Percentiles rank a stretch among this genome's conserved stretches.
Conservation (phyloP, 768 basidiomycete genomes). For the Termitomyces sp. region DNA sequence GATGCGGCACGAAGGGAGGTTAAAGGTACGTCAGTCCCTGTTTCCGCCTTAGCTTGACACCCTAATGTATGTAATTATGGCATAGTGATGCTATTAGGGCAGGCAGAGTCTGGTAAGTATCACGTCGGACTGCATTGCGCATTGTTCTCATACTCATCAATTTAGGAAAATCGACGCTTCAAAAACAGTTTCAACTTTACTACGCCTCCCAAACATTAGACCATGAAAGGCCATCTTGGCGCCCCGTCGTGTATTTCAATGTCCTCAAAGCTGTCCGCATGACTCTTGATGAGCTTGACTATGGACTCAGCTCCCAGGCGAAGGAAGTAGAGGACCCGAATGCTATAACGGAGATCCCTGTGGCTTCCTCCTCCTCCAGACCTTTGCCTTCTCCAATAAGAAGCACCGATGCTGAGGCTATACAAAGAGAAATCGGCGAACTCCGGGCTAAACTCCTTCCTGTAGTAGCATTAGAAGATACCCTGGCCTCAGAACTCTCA, state of each 20-base stretch:
- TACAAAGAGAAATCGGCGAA: conserved; percentile 39
- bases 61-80: not conserved
- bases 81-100: conserved; percentile 71
- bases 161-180: conserved; percentile 77
- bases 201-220: conserved; percentile 73
- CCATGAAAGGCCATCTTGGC: conserved; percentile 70
- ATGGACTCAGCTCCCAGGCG: conserved; percentile 37
- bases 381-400: not conserved
- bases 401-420: not conserved
- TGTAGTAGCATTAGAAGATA: conserved; percentile 63
- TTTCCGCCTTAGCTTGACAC: not conserved
- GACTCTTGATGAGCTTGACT: conserved; percentile 70
- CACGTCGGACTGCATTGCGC: not conserved
- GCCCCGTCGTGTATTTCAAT: conserved; percentile 80
- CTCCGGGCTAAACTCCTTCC: conserved; percentile 59
- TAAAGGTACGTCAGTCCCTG: conserved; percentile 40
- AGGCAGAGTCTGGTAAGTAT: conserved; percentile 60
- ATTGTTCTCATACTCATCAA: not conserved
- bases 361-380: conserved; percentile 18
- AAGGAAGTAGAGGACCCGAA: conserved; percentile 14
- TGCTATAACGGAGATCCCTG: conserved; percentile 18
- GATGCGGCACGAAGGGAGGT: conserved; percentile 38
- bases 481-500: conserved; percentile 64
- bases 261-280: conserved; percentile 75
- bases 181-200: conserved; percentile 82